Evolutionary conservation across 163 green algal species (phyloP), one percentile per base, ranked within the genome.

Genomic region (Scenedesmus sp.): DNA sequence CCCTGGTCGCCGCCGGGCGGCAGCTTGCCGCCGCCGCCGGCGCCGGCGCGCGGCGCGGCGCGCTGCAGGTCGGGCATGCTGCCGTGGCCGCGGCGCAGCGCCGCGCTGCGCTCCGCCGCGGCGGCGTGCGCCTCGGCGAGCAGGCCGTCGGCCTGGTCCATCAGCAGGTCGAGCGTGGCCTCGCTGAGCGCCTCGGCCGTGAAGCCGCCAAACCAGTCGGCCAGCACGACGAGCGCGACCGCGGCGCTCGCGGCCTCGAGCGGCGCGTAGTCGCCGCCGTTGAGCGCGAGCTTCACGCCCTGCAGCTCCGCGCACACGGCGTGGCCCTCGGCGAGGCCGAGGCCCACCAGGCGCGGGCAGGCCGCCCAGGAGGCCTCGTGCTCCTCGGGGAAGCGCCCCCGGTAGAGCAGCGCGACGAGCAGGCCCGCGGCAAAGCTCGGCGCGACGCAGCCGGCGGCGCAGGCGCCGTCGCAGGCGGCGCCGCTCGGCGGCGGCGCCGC

Each of bases 181-280:
- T 62, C 75, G 39, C 60, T 70, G n/a, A 81, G 17, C 3, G 50
- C 50, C 53, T 81, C 74, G n/a, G 15, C 29, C 11, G 67, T 76
- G 34, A 87, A 85, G 48, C 53, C 47, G 7, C 22, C 82, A 60
- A 87, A 87, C 48, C 83, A 85, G 58, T 65, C 82, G 28, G 70
- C 71, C 28, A 87, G 58, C 33, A 75, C 45, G 11, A 76, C 45
- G 20, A 85, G 15, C 63, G 77, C 56, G 33, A 64, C 57, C 17
- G 78, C 78, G 34, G 75, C 47, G 15, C 50, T 60, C 42, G 77
- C 70, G 3, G 10, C 2, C 4, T 53, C 57, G 44, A 87, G 42
- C 3, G 39, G 63, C 5, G 33, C 28, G 58, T 77, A 79, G 29
- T 65, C 63, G 1, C 71, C 77, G 2, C 2, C 17, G 63, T 80